Evolutionary conservation across 495 filamentous ascomycete species (phyloP).

Genomic region (Penicillium steckii): DNA sequence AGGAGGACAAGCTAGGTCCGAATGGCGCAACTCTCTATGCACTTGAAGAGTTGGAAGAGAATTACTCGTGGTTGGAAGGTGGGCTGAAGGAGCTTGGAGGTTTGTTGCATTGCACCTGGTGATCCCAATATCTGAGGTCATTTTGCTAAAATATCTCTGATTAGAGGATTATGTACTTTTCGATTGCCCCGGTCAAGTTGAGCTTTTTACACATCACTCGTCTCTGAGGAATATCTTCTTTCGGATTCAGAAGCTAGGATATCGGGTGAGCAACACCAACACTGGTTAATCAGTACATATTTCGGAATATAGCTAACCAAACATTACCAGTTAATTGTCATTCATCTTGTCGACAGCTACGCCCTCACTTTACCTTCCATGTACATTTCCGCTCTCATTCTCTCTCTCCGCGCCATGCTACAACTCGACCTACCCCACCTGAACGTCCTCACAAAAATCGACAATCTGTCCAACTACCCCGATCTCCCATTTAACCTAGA

Average conservation of each 20-base stretch:
- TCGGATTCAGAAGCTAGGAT: conserved; percentile 84
- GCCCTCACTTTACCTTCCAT: conserved; percentile 87
- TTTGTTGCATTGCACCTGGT: too few species aligned
- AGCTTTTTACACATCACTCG: conserved; percentile 91
- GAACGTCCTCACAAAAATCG: conserved; percentile 96
- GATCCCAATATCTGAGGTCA: neutral
- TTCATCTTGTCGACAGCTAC: conserved; percentile 90
- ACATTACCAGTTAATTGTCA: conserved; percentile 70
- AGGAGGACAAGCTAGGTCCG: conserved; percentile 84
- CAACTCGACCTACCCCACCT: conserved; percentile 95
- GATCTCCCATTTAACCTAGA: conserved; percentile 90
- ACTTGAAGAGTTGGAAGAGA: conserved; percentile 90
- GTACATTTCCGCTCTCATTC: conserved; percentile 89
- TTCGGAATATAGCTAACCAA: neutral
- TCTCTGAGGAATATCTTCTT: conserved; percentile 90
- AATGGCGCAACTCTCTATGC: conserved; percentile 93
- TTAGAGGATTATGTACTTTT: conserved; percentile 86
- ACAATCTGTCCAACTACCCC: conserved; percentile 78
- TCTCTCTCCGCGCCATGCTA: conserved; percentile 92
- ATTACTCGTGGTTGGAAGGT: conserved; percentile 84
- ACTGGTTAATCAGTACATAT: neutral
- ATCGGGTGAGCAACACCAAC: conserved; percentile 70
- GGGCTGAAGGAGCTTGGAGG: conserved; percentile 70
- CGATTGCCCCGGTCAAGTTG: conserved; percentile 95
- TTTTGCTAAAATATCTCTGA: neutral